These are phyloP conservation scores for Trifolium subterraneum DNA, from an alignment of 306 rosid genomes.

Conservation along the genomic window DNA sequence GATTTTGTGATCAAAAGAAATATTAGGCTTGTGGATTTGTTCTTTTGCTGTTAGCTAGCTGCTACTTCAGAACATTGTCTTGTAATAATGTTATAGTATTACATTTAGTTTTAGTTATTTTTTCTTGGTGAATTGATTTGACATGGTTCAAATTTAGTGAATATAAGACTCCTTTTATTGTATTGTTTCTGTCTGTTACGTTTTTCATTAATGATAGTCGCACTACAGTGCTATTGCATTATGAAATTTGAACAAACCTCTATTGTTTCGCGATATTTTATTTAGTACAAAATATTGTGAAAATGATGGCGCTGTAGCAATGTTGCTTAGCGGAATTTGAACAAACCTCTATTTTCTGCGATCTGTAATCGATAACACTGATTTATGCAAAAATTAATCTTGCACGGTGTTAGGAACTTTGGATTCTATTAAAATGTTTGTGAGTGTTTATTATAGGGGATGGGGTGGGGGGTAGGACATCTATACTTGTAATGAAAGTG, in stretches of 20 bases:
- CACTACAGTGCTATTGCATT: neutral
- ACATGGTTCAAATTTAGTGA: slow-evolving; percentile 4
- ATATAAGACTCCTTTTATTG: neutral
- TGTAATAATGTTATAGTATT: neutral
- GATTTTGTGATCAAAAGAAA: neutral
- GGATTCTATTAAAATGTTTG: too few relatives aligned
- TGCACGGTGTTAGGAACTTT: neutral
- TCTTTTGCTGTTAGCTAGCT: neutral
- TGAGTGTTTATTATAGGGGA: neutral
- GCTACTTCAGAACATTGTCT: neutral
- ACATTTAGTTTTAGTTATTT: neutral
- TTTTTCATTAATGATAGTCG: neutral
- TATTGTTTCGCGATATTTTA: neutral
- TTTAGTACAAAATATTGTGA: neutral
- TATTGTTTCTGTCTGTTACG: neutral
- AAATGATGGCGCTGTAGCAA: too few relatives aligned
- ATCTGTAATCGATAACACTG: too few relatives aligned
- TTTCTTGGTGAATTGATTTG: neutral
- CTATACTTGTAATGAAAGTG: neutral
- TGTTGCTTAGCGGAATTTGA: too few relatives aligned
- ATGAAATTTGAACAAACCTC: neutral
- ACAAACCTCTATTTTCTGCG: too few relatives aligned
- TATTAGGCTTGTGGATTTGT: slow-evolving; percentile 4
- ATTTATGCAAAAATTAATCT: neutral
- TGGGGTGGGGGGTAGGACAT: too few relatives aligned